These are phyloP conservation scores for Termitomyces titanicus DNA, from an alignment of 768 basidiomycete genomes.

Conservation along the genomic window DNA sequence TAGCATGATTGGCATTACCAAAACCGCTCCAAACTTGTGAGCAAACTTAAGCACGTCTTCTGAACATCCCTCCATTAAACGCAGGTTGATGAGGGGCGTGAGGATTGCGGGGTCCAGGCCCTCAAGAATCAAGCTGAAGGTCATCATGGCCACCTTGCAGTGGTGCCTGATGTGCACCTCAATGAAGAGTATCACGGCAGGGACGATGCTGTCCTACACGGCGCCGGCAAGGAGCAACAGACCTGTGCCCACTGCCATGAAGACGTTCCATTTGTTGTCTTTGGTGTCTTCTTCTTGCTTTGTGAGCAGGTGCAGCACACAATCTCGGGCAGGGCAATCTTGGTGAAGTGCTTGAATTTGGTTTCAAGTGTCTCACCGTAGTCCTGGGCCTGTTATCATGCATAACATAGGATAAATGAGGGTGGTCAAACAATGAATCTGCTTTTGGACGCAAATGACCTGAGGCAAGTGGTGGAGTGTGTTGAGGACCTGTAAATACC, in stretches of 20 bases:
- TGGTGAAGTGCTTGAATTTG: conserved; percentile 89
- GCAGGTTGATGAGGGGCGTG: conserved; percentile 86
- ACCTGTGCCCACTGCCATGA: conserved; percentile 96
- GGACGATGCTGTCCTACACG: conserved; percentile 87
- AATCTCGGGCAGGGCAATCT: conserved; percentile 92
- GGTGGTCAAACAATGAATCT: no score
- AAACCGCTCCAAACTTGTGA: no score
- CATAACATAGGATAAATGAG: not conserved
- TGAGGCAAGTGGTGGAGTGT: no score
- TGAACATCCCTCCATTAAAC: no score
- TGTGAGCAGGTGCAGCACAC: conserved; percentile 81
- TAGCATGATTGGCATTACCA: no score
- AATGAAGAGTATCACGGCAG: conserved; percentile 95
- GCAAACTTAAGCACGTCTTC: no score
- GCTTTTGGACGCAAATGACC: no score
- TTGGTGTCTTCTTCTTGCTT: conserved; percentile 96
- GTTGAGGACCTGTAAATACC: no score
- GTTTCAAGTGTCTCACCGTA: conserved; percentile 84
- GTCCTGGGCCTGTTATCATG: conserved; percentile 64
- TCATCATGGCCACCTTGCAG: conserved; percentile 97
- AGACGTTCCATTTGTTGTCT: conserved; percentile 98
- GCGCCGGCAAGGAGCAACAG: conserved; percentile 85
- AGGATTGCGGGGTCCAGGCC: conserved; percentile 89
- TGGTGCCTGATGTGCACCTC: conserved; percentile 97
- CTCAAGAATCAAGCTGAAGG: conserved; percentile 96